Evolutionary conservation across 1,284 basidiomycete genomes (phyloP), one percentile per base, ranked within the genome.

Genomic region (Apiotrichum sp.): DNA sequence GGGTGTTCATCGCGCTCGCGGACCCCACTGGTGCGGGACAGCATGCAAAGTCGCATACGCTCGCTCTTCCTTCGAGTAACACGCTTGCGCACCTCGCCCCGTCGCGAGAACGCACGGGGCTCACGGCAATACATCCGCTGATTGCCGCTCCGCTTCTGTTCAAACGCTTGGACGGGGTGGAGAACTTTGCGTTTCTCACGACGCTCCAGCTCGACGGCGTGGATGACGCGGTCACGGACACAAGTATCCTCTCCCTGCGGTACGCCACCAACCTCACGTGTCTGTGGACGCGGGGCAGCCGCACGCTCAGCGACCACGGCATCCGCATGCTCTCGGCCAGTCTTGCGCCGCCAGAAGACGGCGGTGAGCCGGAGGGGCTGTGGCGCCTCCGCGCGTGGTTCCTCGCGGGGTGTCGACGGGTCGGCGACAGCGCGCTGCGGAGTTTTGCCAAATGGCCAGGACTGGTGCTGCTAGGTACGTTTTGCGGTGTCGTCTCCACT

Each of bases 381-480:
- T 68, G 66, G 57, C 54, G 63, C 11, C 55, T 70, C 4, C 48
- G 67, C 35, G 68, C 61, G 29, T 66, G 64, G 65, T 67, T 54
- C 45, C 47, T 70, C 32, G 31, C 44, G 3, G 61, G 62, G 9
- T 66, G 63, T 40, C 56, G 40, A 45, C 50, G 55, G 2, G 56
- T 74, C 1, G 50, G 54, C 9, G 72, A 74, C 54, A 51, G 56
- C 31, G 58, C 59, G 2, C 65, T 71, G 65, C 53, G 52, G 33
- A 45, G 52, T 6, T 65, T 74, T 22, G 67, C 66, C 0, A 61
- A 65, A 6, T 71, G 66, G 64, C 70, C 70, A 0, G 72, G 72
- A 1, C 56, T 74, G 38, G 56, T 63, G 4, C 40, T 70, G 14
- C 55, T 74, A 1, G 71, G 69, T 71, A 54, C 53, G 69, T 59